These are phyloP conservation scores for Arachnomyces sp. DNA, from an alignment of 2,329 filamentous ascomycete species.

Conservation along the genomic window DNA sequence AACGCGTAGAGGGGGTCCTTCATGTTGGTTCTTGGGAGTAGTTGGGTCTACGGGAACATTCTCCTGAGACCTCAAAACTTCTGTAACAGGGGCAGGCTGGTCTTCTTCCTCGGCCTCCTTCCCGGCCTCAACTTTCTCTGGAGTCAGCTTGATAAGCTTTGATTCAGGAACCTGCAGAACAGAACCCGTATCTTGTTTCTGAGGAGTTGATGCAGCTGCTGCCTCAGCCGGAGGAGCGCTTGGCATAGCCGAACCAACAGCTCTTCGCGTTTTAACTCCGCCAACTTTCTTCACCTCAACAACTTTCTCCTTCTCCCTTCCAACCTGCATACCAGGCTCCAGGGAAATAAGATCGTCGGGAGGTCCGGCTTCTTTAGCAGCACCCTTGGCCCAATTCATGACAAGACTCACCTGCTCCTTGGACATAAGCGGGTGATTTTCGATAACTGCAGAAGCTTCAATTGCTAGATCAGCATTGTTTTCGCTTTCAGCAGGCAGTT, in stretches of 20 bases:
- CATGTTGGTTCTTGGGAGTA: too few species aligned
- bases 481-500: background rate
- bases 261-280: conserved; percentile 16
- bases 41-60: too few species aligned
- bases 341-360: background rate
- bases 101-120: too few species aligned
- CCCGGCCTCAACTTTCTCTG: too few species aligned
- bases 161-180: too few species aligned
- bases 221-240: too few species aligned
- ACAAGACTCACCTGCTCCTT: conserved; percentile 23
- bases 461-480: conserved; percentile 4
- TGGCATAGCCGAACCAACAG: background rate
- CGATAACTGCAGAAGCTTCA: background rate
- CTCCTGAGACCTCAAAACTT: too few species aligned
- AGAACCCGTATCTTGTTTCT: background rate
- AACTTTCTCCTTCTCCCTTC: background rate
- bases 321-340: background rate
- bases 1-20: too few species aligned
- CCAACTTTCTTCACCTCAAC: conserved; percentile 8
- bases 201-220: background rate
- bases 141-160: too few species aligned
- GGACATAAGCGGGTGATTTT: conserved; percentile 18
- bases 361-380: conserved; percentile 14
- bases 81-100: too few species aligned
- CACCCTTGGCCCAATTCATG: conserved; percentile 22